phyloP scores from a whole-genome alignment of 2,329 filamentous ascomycete species.

The Pestalotiopsis fici region DNA sequence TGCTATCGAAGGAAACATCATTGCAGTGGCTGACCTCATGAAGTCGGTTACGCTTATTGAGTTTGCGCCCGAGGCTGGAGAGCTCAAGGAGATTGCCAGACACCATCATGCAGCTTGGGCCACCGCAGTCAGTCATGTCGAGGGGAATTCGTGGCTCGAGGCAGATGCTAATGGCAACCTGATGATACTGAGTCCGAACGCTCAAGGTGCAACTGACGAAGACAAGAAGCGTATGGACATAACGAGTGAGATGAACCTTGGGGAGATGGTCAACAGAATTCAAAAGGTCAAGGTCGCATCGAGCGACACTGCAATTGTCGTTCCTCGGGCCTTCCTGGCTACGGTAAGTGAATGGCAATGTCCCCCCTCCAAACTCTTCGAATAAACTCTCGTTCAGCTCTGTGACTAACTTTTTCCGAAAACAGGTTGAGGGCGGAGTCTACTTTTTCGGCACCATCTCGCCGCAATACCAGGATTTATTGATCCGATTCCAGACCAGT shows the following conservation, averaged over 20 bases:
- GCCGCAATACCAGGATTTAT: constrained; percentile 70
- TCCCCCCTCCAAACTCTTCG: not conserved
- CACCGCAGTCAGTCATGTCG: constrained; percentile 75
- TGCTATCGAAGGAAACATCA: constrained; percentile 70
- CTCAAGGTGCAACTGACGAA: constrained; percentile 70
- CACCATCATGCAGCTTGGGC: constrained; percentile 83
- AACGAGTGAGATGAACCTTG: constrained; percentile 80
- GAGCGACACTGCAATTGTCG: constrained; percentile 65
- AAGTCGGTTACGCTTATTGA: constrained; percentile 84
- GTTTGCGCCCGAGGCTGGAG: constrained; percentile 62
- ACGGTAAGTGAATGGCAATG: constrained; percentile 62
- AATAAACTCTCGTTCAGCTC: not conserved
- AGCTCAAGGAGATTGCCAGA: constrained; percentile 72
- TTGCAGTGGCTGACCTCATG: constrained; percentile 90
- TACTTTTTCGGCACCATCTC: constrained; percentile 86
- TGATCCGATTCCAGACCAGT: constrained; percentile 77
- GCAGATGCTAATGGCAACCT: constrained; percentile 88
- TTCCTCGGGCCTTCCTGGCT: constrained; percentile 82
- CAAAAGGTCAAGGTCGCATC: constrained; percentile 70
- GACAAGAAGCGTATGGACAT: constrained; percentile 72
- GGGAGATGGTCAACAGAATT: constrained; percentile 93
- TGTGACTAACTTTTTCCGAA: not conserved
- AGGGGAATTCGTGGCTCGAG: constrained; percentile 75
- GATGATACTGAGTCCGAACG: constrained; percentile 74
- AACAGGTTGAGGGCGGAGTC: constrained; percentile 82